Evolutionary conservation across 2,329 filamentous ascomycete species (phyloP).

Genomic region (Fusarium brachygibbosum): DNA sequence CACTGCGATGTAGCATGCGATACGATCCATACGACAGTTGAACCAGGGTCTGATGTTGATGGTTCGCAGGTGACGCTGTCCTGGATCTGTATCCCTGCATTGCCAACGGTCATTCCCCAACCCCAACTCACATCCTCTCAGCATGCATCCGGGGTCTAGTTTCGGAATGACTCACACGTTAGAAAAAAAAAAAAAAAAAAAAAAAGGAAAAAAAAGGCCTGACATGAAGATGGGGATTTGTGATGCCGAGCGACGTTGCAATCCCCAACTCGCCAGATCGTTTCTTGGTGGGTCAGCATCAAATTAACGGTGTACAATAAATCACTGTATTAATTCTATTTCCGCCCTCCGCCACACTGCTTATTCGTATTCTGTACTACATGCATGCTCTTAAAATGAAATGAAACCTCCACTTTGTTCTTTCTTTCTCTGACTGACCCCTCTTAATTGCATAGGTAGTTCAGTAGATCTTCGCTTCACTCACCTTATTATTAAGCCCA

Average conservation of each 20-base stretch:
- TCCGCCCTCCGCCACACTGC: conserved; percentile 10
- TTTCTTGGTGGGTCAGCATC: conserved; percentile 40
- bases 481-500: conserved; percentile 25
- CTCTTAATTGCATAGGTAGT: not conserved
- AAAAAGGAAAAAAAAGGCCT: not conserved
- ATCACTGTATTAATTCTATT: not conserved
- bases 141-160: conserved; percentile 33
- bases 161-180: conserved; percentile 45
- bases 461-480: conserved; percentile 38
- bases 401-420: conserved; percentile 41
- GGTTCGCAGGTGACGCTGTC: conserved; percentile 34
- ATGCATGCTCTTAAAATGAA: conserved; percentile 37
- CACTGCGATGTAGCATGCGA: not conserved
- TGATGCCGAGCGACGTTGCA: conserved; percentile 39
- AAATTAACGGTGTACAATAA: conserved; percentile 22
- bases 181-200: not conserved
- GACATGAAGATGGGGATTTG: conserved; percentile 25
- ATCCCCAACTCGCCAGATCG: conserved; percentile 34
- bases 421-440: not conserved
- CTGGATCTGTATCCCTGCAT: conserved; percentile 46
- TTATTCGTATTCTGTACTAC: conserved; percentile 37
- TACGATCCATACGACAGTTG: not conserved
- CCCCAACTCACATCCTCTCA: conserved; percentile 1
- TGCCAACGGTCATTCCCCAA: conserved; percentile 32
- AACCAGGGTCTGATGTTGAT: conserved; percentile 31